phyloP scores from a whole-genome alignment of 208 protist species.

The Trypanosoma congolense region DNA sequence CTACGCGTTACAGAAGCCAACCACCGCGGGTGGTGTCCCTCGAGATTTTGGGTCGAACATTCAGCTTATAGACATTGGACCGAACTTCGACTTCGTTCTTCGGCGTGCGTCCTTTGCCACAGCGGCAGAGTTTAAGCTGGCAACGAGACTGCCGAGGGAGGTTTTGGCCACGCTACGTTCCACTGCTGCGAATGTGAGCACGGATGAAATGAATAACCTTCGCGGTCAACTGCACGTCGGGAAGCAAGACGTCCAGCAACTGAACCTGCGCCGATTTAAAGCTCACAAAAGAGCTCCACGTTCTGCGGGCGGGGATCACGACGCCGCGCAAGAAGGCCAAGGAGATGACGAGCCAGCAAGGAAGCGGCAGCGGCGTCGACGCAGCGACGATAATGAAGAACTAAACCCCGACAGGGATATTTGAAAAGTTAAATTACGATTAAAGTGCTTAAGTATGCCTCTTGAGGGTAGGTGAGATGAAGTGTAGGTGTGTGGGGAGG shows the following conservation, averaged over 20 bases:
- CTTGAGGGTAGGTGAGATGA: no score
- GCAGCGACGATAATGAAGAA: slow-evolving; percentile 9
- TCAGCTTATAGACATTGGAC: slow-evolving; percentile 71
- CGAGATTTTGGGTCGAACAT: slow-evolving; percentile 47
- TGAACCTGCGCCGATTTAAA: slow-evolving; percentile 84
- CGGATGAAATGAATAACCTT: slow-evolving; percentile 71
- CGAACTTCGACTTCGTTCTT: slow-evolving; percentile 81
- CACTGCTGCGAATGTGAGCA: slow-evolving; percentile 60
- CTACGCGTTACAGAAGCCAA: slow-evolving; percentile 73
- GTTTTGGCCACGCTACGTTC: slow-evolving; percentile 53
- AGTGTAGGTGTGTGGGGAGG: neutral
- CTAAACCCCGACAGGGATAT: slow-evolving; percentile 30
- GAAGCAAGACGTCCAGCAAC: slow-evolving; percentile 56
- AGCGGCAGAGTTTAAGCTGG: slow-evolving; percentile 73
- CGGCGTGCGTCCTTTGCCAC: slow-evolving; percentile 72
- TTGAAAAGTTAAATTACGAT: slow-evolving; percentile 17
- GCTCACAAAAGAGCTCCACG: slow-evolving; percentile 42
- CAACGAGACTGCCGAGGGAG: slow-evolving; percentile 54
- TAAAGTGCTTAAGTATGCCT: no score
- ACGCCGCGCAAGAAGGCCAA: slow-evolving; percentile 11
- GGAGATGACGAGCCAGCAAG: slow-evolving; percentile 12
- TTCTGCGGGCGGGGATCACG: slow-evolving; percentile 3
- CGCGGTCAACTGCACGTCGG: slow-evolving; percentile 84
- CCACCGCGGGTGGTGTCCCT: slow-evolving; percentile 30
- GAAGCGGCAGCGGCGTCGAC: slow-evolving; percentile 24